Evolutionary conservation across 2,329 filamentous ascomycete species (phyloP), one percentile per base, ranked within the genome.

Genomic region (Verticillium nubilum): DNA sequence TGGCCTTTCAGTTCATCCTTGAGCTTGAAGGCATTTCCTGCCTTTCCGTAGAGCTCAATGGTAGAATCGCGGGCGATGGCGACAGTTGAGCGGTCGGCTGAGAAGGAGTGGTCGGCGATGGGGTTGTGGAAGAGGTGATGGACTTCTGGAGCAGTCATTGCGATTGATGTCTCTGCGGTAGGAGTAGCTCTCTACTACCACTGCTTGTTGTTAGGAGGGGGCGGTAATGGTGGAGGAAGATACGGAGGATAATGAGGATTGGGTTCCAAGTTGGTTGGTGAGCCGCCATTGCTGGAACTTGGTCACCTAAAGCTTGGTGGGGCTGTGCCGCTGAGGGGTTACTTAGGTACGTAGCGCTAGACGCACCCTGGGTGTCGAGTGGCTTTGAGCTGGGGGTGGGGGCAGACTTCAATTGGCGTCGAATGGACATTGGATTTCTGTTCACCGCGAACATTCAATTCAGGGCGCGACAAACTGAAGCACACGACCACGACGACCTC

Each of bases 101-200:
- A 97, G 85, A 99, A 99, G 60, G 94, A 97, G 77, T 99, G 95
- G 81, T 99, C 95, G 66, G 92, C 91, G 72, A 99, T 97, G 63
- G 94, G 92, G 68, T 89, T 87, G 80, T 98, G 92, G 80, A 99
- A 99, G 66, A 99, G 89, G 72, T 98, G 93, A 78, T 98, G 92
- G 61, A 96, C 90, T 82, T 98, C 91, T 65, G 93, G 91, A 61
- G 88, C 75, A 59, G 91, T 82, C 94, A 98, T 98, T 74, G 64
- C 58, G 58, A 19, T 57, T 56, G 58, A 35, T 61, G 62, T 60
- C 60, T 42, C 9, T 57, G 78, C 81, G 88, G 90, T 92, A 95
- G 91, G 92, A 96, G 91, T 74, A 91, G 86, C 92, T 96, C 95
- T 98, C 95, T 89, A 98, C 95, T 97, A 95, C 84, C 90, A 85